These are phyloP conservation scores for Austroboletus niveus DNA, from an alignment of 1,284 basidiomycete genomes.

Conservation along the genomic window DNA sequence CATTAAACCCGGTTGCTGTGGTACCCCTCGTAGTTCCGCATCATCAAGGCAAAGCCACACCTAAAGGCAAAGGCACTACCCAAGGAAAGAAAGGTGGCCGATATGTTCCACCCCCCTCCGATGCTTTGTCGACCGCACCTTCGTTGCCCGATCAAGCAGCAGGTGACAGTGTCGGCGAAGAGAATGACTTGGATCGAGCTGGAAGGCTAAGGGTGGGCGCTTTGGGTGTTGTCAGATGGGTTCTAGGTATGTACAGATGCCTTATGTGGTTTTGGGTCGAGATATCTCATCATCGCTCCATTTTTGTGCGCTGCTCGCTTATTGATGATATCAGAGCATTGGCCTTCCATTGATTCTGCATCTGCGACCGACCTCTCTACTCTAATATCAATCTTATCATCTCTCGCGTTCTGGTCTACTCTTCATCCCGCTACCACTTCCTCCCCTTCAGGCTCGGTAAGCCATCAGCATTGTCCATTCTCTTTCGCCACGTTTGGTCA, in stretches of 20 bases:
- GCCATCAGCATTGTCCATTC: constrained; percentile 38
- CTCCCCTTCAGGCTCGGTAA: not conserved
- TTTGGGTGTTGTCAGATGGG: constrained; percentile 66
- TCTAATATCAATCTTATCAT: constrained; percentile 43
- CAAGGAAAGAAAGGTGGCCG: constrained; percentile 31
- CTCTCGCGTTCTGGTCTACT: constrained; percentile 58
- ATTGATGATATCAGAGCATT: constrained; percentile 20
- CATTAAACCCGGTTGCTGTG: constrained; percentile 68
- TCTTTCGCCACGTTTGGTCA: constrained; percentile 52
- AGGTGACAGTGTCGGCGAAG: constrained; percentile 50
- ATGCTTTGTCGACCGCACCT: constrained; percentile 4
- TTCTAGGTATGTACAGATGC: constrained; percentile 49
- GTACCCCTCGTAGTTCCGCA: not conserved
- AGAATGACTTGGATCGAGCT: constrained; percentile 63
- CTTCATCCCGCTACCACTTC: constrained; percentile 40
- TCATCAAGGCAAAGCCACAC: constrained; percentile 5
- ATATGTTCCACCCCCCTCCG: constrained; percentile 24
- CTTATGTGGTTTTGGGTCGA: not conserved
- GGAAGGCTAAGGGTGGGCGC: constrained; percentile 73
- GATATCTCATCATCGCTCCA: not conserved
- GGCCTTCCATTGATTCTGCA: constrained; percentile 6
- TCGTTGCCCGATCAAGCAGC: constrained; percentile 13
- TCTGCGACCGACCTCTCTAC: constrained; percentile 21
- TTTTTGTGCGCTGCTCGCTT: not conserved
- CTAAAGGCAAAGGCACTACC: constrained; percentile 3